phyloP scores from a whole-genome alignment of 495 filamentous ascomycete species.

The Penicillium lividum region DNA sequence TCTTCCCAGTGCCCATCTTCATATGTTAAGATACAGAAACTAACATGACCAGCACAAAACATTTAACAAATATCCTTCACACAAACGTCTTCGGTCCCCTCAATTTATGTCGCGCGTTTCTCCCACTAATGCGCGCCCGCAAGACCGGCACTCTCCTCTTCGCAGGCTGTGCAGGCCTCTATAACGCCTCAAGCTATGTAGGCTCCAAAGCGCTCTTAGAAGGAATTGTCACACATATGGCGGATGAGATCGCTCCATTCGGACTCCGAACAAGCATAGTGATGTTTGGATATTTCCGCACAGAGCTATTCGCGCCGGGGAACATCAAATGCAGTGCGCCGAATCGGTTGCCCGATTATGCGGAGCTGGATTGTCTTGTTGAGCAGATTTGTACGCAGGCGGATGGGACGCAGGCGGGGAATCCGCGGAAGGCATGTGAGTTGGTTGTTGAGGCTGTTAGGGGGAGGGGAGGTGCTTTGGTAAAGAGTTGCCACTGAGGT shows the following conservation, averaged over 20 bases:
- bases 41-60: background rate
- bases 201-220: slow-evolving; percentile 1
- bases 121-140: slow-evolving; percentile 48
- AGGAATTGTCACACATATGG: background rate
- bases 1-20: background rate
- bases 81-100: slow-evolving; percentile 49
- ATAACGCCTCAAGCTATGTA: background rate
- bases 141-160: background rate
- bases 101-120: slow-evolving; percentile 42
- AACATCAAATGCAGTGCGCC: background rate
- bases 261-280: background rate
- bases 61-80: slow-evolving; percentile 7
- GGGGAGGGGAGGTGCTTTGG: background rate
- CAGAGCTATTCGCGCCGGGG: background rate
- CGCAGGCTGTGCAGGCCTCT: background rate
- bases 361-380: background rate
- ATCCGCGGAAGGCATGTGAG: background rate
- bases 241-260: background rate
- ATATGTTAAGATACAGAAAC: background rate
- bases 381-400: background rate
- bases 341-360: background rate
- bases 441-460: slow-evolving; percentile 1
- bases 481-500: background rate
- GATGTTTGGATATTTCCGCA: background rate
- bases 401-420: background rate